These are phyloP conservation scores for Aphanocladium album DNA, from an alignment of 2,329 filamentous ascomycete species.

Conservation along the genomic window DNA sequence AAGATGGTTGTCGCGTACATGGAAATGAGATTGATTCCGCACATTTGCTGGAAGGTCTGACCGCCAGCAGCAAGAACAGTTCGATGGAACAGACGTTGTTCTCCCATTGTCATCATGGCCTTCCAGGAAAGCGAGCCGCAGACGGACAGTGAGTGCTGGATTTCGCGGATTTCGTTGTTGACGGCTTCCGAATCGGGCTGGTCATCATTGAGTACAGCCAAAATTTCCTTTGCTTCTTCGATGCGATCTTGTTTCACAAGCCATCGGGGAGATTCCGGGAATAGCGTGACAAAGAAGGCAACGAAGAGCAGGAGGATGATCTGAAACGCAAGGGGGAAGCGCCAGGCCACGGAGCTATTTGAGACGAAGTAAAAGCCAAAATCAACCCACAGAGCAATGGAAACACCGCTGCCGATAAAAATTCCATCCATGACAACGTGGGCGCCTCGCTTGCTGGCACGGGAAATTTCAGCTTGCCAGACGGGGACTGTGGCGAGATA, in stretches of 20 bases:
- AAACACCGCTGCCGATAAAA: slow-evolving; percentile 39
- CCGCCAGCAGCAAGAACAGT: slow-evolving; percentile 13
- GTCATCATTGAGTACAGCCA: slow-evolving; percentile 26
- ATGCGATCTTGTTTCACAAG: slow-evolving; percentile 29
- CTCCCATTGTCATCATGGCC: slow-evolving; percentile 15
- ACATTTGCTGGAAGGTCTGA: slow-evolving; percentile 22
- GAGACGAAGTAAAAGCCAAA: slow-evolving; percentile 33
- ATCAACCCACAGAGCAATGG: slow-evolving; percentile 41
- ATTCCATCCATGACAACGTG: slow-evolving; percentile 44
- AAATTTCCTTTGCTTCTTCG: slow-evolving; percentile 44
- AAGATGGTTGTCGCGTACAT: slow-evolving; percentile 28
- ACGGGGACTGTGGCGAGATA: slow-evolving; percentile 48
- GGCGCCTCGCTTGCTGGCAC: slow-evolving; percentile 47
- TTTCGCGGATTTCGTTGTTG: slow-evolving; percentile 12
- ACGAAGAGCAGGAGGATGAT: slow-evolving; percentile 42
- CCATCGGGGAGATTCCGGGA: slow-evolving; percentile 34
- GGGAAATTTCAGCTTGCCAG: slow-evolving; percentile 48
- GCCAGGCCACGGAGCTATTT: slow-evolving; percentile 29
- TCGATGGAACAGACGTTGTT: slow-evolving; percentile 14
- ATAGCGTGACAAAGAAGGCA: slow-evolving; percentile 36
- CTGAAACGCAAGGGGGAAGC: slow-evolving; percentile 45
- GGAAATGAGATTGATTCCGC: slow-evolving; percentile 23
- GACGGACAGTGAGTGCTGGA: slow-evolving; percentile 14
- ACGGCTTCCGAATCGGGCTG: slow-evolving; percentile 9
- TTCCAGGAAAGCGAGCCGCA: slow-evolving; percentile 16